Percentiles rank a stretch among this genome's conserved stretches.
These are phyloP conservation scores for Meyerozyma elateridarum DNA, from an alignment of 1,139 yeast genomes.

Conservation along the genomic window DNA sequence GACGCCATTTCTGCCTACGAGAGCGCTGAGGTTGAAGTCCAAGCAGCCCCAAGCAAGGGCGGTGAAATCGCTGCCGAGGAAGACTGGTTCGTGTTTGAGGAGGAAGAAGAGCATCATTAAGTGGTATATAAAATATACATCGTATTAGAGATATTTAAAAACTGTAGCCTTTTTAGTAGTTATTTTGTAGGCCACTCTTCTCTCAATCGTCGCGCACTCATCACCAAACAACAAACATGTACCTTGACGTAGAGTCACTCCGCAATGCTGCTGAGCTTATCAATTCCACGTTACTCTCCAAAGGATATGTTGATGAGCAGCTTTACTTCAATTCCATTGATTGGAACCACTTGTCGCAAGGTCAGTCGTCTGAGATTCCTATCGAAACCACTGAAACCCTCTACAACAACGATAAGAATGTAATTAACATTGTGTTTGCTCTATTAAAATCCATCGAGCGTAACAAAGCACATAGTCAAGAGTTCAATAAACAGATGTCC, in stretches of 20 bases:
- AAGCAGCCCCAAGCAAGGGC: conserved; percentile 22
- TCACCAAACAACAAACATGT: too few relatives aligned
- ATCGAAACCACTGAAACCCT: conserved; percentile 23
- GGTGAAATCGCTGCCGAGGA: conserved; percentile 48
- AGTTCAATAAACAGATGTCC: conserved; percentile 26
- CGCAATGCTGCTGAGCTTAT: conserved; percentile 35
- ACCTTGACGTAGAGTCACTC: conserved; percentile 29
- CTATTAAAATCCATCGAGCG: conserved; percentile 37
- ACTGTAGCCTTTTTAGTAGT: too few relatives aligned
- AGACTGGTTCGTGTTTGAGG: conserved; percentile 83
- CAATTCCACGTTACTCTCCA: conserved; percentile 32
- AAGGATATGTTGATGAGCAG: conserved; percentile 33
- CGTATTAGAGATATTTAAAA: too few relatives aligned
- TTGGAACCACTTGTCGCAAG: conserved; percentile 18
- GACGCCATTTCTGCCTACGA: conserved; percentile 76
- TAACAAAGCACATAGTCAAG: conserved; percentile 29
- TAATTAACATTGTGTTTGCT: conserved; percentile 40
- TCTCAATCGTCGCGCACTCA: too few relatives aligned
- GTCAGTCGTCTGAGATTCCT: conserved; percentile 8
- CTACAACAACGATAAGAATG: conserved; percentile 39
- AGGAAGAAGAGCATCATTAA: conserved; percentile 51
- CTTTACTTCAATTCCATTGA: conserved; percentile 33
- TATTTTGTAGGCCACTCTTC: too few relatives aligned
- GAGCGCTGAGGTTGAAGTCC: conserved; percentile 69
- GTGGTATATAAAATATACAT: conserved; percentile 6